Evolutionary conservation across 139 green algal species (phyloP), one percentile per base, ranked within the genome.

Genomic region (Volvox reticuliferus): DNA sequence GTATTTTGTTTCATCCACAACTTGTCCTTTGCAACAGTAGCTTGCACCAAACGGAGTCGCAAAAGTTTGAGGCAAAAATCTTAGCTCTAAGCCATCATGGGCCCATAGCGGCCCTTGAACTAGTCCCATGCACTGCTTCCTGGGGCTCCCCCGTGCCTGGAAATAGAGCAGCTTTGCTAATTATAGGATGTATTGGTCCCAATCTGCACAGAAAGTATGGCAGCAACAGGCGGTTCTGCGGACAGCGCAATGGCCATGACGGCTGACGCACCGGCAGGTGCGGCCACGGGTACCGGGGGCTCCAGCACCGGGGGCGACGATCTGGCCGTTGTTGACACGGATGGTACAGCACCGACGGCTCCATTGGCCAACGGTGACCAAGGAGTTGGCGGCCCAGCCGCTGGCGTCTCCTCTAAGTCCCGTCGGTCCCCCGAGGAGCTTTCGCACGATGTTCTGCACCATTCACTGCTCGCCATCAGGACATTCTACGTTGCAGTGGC

Each of bases 401-500:
- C 88, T 50, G 68, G 75, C 19, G 85, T 65, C 36, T 68, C 86
- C 21, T 81, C 63, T 65, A 73, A 65, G 79, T 90, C 88, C 78
- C 94, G 94, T 63, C 97, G 96, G 85, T 88, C 93, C 5, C 92
- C 89, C 0, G 93, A 98, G 82, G 96, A 98, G 82, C 93, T 97
- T 28, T 88, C 94, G 0, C 92, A 93, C 69, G 97, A 98, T 50
- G 95, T 97, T 28, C 88, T 98, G 85, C 86, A 94, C 79, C 96
- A 98, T 90, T 96, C 97, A 67, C 87, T 95, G 50, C 79, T 93
- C 32, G 94, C 96, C 0, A 91, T 96, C 2, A 95, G 97, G 69
- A 95, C 88, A 24, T 97, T 98, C 89, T 96, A 97, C 83, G 95
- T 94, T 36, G 93, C 95, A 0, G 88, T 97, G 0, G 95, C 95